Evolutionary conservation across 768 basidiomycete genomes (phyloP), one percentile per base, ranked within the genome.

Genomic region (Podaxis carcinomalis): DNA sequence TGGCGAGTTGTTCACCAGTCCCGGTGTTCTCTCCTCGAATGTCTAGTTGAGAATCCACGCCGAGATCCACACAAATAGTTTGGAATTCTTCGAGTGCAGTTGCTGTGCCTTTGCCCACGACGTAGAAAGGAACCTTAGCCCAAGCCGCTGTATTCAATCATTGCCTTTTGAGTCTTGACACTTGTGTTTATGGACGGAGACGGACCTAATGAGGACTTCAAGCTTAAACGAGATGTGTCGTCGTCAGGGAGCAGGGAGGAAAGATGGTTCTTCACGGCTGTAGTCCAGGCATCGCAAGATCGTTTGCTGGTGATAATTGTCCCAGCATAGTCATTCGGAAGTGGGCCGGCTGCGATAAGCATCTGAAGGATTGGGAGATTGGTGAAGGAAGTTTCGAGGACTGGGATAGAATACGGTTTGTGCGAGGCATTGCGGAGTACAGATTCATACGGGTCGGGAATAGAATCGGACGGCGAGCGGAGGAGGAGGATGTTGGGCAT

Each of bases 281-380:
- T 68, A 40, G 70, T 75, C 84, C 90, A 92, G 0, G 89, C 90
- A 51, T 92, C 89, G 63, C 86, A 86, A 0, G 88, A 84, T 27
- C 94, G 77, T 32, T 83, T 86, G 67, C 92, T 93, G 2, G 93
- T 96, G 21, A 95, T 67, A 51, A 95, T 80, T 5, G 93, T 87
- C 4, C 88, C 93, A 5, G 70, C 72, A 60, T 81, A 74, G 19
- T 62, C 65, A 19, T 69, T 62, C 10, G 44, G 23, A 1, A 23
- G 55, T 1, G 82, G 79, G 0, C 81, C 83, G 5, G 60, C 44
- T 1, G 64, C 55, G 16, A 90, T 70, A 53, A 81, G 70, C 14
- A 72, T 64, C 28, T 70, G 67, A 11, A 95, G 78, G 11, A 60
- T 51, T 0, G 76, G 68, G 10, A 81, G 62, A 65, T 90, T 83